Evolutionary conservation across 495 filamentous ascomycete species (phyloP), one percentile per base, ranked within the genome.

Genomic region (Sordaria brevicollis): DNA sequence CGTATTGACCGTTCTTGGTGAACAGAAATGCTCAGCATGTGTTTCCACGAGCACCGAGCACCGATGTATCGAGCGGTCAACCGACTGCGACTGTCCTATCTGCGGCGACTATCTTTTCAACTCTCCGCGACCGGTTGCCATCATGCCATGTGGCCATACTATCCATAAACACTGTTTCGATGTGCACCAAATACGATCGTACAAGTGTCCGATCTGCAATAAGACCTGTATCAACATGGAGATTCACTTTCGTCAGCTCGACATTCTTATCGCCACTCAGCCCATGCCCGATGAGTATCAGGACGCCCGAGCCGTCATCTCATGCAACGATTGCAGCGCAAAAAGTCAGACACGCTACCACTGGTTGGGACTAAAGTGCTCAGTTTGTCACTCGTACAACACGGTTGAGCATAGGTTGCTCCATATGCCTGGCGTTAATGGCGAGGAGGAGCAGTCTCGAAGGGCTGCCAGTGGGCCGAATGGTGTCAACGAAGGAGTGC

Each of bases 81-180:
- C 91, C 5, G 93, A 99, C 77, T 96, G 93, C 78, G 91, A 97
- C 76, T 99, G 95, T 77, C 95, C 95, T n/a, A 97, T 99, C 71
- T 99, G 95, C 77, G 92, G 92, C 31, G 93, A 97, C 66, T 97
- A 97, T 77, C 92, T 99, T 88, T 98, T 98, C 78, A 93, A 90
- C n/a, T 98, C 95, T 21, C 89, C 92, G 1, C 86, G 89, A 69
- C 87, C 89, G 2, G 93, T 99, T 9, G 93, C 97, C 38, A 96
- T 96, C 76, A 93, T 99, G 90, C 87, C 88, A 54, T 99, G 95
- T 79, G 96, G 96, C 9, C 95, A 99, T 79, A 95, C 93, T 78
- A 95, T 99, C 73, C 95, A 99, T 77, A 86, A 89, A 70, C 86
- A 86, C 71, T 99, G 95, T 80, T 92, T 95, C 75, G 86, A 89